These are phyloP conservation scores for Capsella rubella DNA, from an alignment of 441 rosid genomes.

Conservation along the genomic window DNA sequence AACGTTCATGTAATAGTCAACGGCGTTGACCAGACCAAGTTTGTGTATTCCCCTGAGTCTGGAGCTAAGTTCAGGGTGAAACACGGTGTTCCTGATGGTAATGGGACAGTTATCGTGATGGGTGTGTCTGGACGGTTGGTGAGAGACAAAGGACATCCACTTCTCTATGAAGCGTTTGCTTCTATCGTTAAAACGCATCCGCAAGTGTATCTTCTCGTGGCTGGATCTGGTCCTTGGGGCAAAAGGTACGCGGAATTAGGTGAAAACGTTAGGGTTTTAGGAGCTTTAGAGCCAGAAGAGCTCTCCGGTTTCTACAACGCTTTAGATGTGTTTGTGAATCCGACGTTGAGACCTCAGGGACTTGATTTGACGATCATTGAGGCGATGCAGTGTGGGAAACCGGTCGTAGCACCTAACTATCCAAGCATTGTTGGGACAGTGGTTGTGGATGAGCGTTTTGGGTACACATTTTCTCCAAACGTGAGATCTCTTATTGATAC, in stretches of 20 bases:
- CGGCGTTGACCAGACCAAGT: constrained; percentile 68
- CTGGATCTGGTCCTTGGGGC: constrained; percentile 83
- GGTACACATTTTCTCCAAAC: constrained; percentile 73
- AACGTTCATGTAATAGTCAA: constrained; percentile 76
- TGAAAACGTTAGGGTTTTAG: constrained; percentile 57
- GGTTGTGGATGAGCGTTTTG: constrained; percentile 56
- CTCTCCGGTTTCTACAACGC: constrained; percentile 67
- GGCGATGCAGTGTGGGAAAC: constrained; percentile 79
- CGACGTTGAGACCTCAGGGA: constrained; percentile 76
- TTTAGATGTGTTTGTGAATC: constrained; percentile 70
- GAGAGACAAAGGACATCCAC: constrained; percentile 81
- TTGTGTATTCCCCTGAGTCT: constrained; percentile 46
- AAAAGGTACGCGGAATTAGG: constrained; percentile 66
- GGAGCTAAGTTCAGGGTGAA: constrained; percentile 54
- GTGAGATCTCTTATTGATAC: constrained; percentile 68
- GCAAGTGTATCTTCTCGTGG: constrained; percentile 57
- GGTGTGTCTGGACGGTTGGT: constrained; percentile 82
- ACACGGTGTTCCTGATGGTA: constrained; percentile 51
- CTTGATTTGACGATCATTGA: constrained; percentile 70
- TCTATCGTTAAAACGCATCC: constrained; percentile 50
- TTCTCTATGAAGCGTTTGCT: constrained; percentile 65
- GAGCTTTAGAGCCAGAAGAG: constrained; percentile 53
- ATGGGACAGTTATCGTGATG: constrained; percentile 53
- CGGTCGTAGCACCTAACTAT: constrained; percentile 67
- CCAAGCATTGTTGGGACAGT: constrained; percentile 80